phyloP scores from a whole-genome alignment of 345 rosid species.

The Aquilaria yunnanensis region DNA sequence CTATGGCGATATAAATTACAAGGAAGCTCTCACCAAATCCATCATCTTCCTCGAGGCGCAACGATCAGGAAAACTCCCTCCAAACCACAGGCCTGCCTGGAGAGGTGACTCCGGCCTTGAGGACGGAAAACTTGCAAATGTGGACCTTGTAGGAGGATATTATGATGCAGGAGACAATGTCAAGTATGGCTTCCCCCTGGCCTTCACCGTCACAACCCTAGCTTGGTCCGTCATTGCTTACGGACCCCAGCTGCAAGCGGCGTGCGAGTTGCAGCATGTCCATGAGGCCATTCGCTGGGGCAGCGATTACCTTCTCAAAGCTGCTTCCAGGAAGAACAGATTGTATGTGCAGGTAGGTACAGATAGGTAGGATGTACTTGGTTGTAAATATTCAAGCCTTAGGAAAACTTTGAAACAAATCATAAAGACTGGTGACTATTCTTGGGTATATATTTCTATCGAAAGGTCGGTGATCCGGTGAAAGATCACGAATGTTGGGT shows the following conservation, averaged over 20 bases:
- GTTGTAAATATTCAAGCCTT: neutral
- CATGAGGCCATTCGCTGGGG: constrained; percentile 68
- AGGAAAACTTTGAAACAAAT: too few relatives aligned
- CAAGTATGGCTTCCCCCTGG: constrained; percentile 80
- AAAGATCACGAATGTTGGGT: constrained; percentile 81
- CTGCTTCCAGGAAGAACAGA: constrained; percentile 27
- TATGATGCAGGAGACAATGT: constrained; percentile 89
- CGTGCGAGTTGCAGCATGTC: constrained; percentile 38
- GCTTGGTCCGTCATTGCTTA: constrained; percentile 55
- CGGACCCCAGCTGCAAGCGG: constrained; percentile 35
- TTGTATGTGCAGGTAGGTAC: constrained; percentile 58
- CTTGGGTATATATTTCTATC: neutral
- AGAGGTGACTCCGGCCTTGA: constrained; percentile 88
- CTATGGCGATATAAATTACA: constrained; percentile 40
- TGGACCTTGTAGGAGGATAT: constrained; percentile 72
- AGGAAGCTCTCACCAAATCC: constrained; percentile 69
- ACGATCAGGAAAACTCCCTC: constrained; percentile 80
- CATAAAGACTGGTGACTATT: neutral
- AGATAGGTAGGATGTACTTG: too few relatives aligned
- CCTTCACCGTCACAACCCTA: constrained; percentile 68
- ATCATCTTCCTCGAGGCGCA: constrained; percentile 84
- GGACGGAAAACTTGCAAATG: constrained; percentile 68
- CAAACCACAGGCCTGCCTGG: constrained; percentile 59
- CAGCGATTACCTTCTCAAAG: constrained; percentile 70
- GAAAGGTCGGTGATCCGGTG: constrained; percentile 72